Evolutionary conservation across 352 stramenopile genomes (phyloP), one percentile per base, ranked within the genome.

Genomic region (Globisporangium paddicum): DNA sequence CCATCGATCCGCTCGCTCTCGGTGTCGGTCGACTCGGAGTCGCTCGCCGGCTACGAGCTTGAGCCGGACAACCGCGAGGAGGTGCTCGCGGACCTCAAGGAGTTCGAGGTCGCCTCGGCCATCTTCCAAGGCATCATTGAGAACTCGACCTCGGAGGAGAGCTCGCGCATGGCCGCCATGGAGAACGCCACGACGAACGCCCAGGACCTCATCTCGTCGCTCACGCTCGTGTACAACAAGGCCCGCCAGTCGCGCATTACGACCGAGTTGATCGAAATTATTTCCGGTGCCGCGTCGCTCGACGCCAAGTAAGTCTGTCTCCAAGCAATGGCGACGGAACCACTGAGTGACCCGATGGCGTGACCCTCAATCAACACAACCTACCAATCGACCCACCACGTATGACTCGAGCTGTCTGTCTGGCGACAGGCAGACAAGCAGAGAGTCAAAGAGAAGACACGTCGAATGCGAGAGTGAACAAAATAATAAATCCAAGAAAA

Each of bases 141-240:
- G 79, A 98, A 92, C 73, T 96, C 95, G 64, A 98, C 97, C 59
- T 96, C 91, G 51, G 97, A 99, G 79, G 95, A 99, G 77, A 96
- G 84, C 28, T 98, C 97, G 68, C 94, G 98, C 72, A 99, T 99
- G 97, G 96, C 96, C 64, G 97, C 97, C 48, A 99, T 99, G 97
- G 97, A 99, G 74, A 99, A 99, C 71, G 96, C 97, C 45, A 98
- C 94, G 37, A 98, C 97, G 73, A 99, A 99, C 77, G 97, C 97
- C 23, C 79, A 91, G 62, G 97, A 99, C 48, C 91, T 99, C 79
- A 98, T 99, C 75, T 93, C 96, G 65, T 89, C 76, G 69, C 72
- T 79, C 83, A 96, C 96, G 78, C 75, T 93, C 63, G 67, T 82
- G 62, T 95, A 95, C 81, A 95, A 95, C 79, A 93, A 93, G 79